phyloP scores from a whole-genome alignment of 2,329 filamentous ascomycete genomes.

The Diplodia mutila region DNA sequence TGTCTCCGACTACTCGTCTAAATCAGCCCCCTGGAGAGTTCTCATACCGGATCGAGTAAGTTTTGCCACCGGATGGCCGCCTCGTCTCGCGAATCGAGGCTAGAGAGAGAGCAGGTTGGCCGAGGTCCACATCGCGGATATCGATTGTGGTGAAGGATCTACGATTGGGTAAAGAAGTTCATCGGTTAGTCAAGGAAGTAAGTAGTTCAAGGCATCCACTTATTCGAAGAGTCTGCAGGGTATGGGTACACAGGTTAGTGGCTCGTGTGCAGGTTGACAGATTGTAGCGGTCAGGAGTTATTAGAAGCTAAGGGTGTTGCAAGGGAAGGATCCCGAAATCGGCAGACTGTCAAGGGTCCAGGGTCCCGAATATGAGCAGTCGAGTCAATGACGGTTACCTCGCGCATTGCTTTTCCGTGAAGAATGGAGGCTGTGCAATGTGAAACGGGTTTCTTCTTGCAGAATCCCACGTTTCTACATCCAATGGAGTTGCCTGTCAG shows the following conservation, averaged over 20 bases:
- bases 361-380: background rate
- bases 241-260: background rate
- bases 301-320: background rate
- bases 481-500: background rate
- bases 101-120: background rate
- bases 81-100: background rate
- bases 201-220: background rate
- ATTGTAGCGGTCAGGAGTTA: background rate
- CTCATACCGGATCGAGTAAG: background rate
- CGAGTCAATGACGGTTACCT: background rate
- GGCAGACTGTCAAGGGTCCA: background rate
- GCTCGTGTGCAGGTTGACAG: background rate
- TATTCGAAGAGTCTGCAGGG: background rate
- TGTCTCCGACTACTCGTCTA: background rate
- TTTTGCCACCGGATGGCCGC: background rate
- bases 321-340: background rate
- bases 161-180: background rate
- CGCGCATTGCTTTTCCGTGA: background rate
- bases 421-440: background rate
- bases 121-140: background rate
- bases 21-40: background rate
- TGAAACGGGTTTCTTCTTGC: background rate
- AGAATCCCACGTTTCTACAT: background rate
- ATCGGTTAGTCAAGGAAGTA: background rate
- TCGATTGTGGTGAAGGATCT: background rate